Percentiles rank a stretch among this genome's conserved stretches.
phyloP scores from a whole-genome alignment of 768 basidiomycete genomes.

The Auricularia auricula-judae region DNA sequence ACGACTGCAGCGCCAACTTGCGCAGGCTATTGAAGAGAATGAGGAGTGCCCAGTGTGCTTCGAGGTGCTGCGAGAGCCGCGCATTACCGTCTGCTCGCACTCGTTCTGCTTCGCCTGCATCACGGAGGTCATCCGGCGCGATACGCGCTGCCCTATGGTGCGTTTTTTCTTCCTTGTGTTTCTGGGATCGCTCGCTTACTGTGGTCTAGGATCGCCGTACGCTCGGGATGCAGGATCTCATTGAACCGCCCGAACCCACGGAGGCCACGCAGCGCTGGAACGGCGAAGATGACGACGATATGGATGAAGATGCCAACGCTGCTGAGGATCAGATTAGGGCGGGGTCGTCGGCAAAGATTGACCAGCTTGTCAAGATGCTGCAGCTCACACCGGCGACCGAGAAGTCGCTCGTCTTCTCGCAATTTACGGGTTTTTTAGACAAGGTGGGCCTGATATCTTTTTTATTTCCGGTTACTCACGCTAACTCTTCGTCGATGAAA shows the following conservation, averaged over 20 bases:
- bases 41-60: conserved; percentile 81
- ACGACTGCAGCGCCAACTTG: conserved; percentile 46
- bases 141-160: conserved; percentile 79
- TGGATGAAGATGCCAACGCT: conserved; percentile 19
- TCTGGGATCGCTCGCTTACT: background rate
- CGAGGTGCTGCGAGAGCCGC: conserved; percentile 42
- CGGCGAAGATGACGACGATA: conserved; percentile 23
- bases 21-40: conserved; percentile 63
- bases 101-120: conserved; percentile 66
- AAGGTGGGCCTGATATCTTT: conserved; percentile 34
- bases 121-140: conserved; percentile 53
- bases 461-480: background rate
- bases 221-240: conserved; percentile 41
- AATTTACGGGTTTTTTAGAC: conserved; percentile 79
- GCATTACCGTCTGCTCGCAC: conserved; percentile 67
- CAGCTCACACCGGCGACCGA: conserved; percentile 54
- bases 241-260: conserved; percentile 52
- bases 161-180: conserved; percentile 4
- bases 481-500: background rate
- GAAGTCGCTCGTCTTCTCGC: conserved; percentile 82
- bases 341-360: conserved; percentile 75
- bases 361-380: conserved; percentile 66
- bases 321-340: conserved; percentile 22
- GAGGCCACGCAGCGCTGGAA: conserved; percentile 47
- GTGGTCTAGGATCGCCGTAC: conserved; percentile 54